Evolutionary conservation across 805 yeast species (phyloP).

Genomic region (Cyberlindnera suaveolens): DNA sequence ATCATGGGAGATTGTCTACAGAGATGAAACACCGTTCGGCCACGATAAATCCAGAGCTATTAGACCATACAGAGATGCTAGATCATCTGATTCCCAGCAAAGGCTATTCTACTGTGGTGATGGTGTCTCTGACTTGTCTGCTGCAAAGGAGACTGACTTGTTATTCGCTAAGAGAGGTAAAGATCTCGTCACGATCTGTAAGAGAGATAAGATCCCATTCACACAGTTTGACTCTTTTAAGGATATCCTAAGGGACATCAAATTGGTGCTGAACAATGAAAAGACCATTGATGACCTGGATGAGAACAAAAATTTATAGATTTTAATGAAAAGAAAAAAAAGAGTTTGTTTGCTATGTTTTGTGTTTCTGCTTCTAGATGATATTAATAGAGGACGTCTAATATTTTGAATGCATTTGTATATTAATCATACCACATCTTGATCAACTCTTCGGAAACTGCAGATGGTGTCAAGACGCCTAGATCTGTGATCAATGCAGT

Average conservation of each 20-base stretch:
- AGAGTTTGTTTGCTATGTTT: too few relatives aligned
- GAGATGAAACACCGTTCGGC: conserved; percentile 84
- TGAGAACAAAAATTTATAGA: conserved; percentile 22
- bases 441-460: conserved; percentile 96
- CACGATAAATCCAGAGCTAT: conserved; percentile 91
- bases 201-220: conserved; percentile 73
- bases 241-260: conserved; percentile 63
- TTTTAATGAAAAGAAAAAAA: too few relatives aligned
- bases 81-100: conserved; percentile 40
- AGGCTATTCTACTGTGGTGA: conserved; percentile 91
- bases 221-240: conserved; percentile 71
- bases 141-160: conserved; percentile 91
- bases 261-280: conserved; percentile 43
- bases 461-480: conserved; percentile 95
- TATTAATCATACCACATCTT: conserved; percentile 91
- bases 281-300: conserved; percentile 29
- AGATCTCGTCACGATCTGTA: conserved; percentile 83
- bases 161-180: conserved; percentile 90
- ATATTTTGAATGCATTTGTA: too few relatives aligned
- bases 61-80: conserved; percentile 32
- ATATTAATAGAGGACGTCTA: too few relatives aligned
- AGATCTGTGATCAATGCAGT: conserved; percentile 94
- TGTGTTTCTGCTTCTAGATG: too few relatives aligned
- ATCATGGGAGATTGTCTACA: conserved; percentile 79
- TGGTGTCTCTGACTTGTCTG: conserved; percentile 92